Evolutionary conservation across 306 rosid genomes (phyloP), one percentile per base, ranked within the genome.

Genomic region (Boehmeria nivea): DNA sequence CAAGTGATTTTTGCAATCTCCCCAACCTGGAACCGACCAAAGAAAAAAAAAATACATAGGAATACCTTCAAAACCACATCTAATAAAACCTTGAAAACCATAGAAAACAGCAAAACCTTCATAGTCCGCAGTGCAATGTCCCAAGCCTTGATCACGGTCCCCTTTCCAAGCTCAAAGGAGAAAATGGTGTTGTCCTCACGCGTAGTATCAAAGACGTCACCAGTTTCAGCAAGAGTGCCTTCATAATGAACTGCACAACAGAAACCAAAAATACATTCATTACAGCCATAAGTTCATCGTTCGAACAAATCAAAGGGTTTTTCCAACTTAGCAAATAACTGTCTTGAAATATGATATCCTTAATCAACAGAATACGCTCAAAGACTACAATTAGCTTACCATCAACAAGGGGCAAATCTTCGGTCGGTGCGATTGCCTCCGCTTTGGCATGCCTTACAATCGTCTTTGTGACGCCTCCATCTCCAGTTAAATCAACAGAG

Each of bases 91-190:
- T 20, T 13, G 17, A 5, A 44, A 17, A 18, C 24, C 18, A 27
- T 24, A 3, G 24, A 54, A 52, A 36, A 10, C 47, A n/a, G n/a
- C n/a, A 25, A 43, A 51, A 91, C 99, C 99, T 91, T 91, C 99
- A 87, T 87, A 64, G 99, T 87, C 72, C 61, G 85, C 55, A 91
- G 49, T 27, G 96, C 99, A 60, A 87, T 44, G 70, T 91, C 99
- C 99, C 99, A 91, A 25, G 95, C 96, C 80, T 80, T 86, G 76
- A 91, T 87, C 34, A 91, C 96, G 70, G 77, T 57, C 21, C 89
- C 96, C 78, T 82, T 84, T 64, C 98, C 98, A 26, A 91, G 18
- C 83, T 91, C 98, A 64, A 91, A 91, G 38, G 96, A 80, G 96
- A 91, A 91, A 26, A 87, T 25, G 6, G 96, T 76, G 72, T 91